Evolutionary conservation across 257 asterid genomes (phyloP).

Genomic region (Asclepias syriaca): DNA sequence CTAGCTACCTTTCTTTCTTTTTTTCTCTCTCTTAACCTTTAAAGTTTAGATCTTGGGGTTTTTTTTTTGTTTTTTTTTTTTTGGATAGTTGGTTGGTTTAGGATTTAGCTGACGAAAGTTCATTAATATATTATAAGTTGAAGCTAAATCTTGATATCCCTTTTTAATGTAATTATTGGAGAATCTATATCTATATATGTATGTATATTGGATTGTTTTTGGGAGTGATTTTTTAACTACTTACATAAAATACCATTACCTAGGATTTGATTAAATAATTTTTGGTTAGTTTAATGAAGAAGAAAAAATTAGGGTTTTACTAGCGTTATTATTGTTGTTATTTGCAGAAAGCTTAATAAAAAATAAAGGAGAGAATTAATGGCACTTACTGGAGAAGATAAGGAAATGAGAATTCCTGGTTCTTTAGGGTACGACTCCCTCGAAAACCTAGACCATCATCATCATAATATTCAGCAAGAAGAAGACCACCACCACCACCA

Average conservation of each 20-base stretch:
- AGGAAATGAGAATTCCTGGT: slow-evolving; percentile 32
- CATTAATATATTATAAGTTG: slow-evolving; percentile 6
- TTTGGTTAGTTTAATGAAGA: not conserved
- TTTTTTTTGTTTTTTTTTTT: too few relatives aligned
- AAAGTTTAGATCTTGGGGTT: slow-evolving; percentile 8
- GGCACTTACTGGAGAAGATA: slow-evolving; percentile 27
- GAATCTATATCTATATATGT: not conserved
- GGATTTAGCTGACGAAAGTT: slow-evolving; percentile 9
- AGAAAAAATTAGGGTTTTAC: slow-evolving; percentile 12
- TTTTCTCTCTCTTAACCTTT: not conserved
- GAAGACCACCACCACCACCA: not conserved
- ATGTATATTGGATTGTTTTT: not conserved
- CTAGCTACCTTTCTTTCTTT: not conserved
- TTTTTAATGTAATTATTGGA: not conserved
- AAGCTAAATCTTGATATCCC: not conserved
- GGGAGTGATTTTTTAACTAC: not conserved
- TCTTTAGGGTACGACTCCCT: slow-evolving; percentile 22
- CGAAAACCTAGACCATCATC: slow-evolving; percentile 26
- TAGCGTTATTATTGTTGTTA: too few relatives aligned
- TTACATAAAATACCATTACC: not conserved
- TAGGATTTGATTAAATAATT: not conserved
- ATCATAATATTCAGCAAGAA: slow-evolving; percentile 9
- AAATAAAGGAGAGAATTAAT: not conserved
- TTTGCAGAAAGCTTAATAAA: not conserved
- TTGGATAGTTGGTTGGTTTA: not conserved